Evolutionary conservation across 306 rosid species (phyloP).

Genomic region (Trifolium dubium): DNA sequence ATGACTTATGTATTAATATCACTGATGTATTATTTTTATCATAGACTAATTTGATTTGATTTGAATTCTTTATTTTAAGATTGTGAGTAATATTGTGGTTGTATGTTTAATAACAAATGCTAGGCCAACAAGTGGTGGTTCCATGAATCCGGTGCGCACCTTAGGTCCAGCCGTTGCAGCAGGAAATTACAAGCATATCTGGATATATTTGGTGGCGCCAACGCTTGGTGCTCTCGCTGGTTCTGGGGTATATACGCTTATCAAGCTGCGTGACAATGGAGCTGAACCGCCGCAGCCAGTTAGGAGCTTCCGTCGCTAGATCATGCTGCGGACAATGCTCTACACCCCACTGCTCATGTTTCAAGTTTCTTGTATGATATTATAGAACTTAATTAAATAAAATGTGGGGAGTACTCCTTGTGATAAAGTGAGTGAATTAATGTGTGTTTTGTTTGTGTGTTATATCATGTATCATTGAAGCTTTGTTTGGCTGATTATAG

Average conservation of each 20-base stretch:
- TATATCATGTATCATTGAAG: background rate
- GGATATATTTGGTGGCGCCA: conserved; percentile 86
- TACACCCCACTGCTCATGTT: conserved; percentile 34
- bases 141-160: conserved; percentile 98
- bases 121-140: conserved; percentile 86
- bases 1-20: background rate
- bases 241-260: conserved; percentile 68
- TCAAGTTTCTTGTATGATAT: conserved; percentile 16
- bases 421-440: conserved; percentile 11
- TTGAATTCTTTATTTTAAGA: background rate
- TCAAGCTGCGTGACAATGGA: conserved; percentile 63
- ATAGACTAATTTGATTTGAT: background rate
- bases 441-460: conserved; percentile 19
- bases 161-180: conserved; percentile 94
- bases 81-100: background rate
- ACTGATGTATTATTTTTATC: background rate
- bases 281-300: conserved; percentile 54
- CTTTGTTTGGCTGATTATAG: conserved; percentile 9
- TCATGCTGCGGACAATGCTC: background rate
- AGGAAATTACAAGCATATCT: conserved; percentile 67
- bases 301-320: conserved; percentile 85
- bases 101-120: background rate
- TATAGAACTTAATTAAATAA: conserved; percentile 32
- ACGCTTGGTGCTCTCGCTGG: conserved; percentile 87
- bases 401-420: conserved; percentile 37